These are phyloP conservation scores for Suillus subalutaceus DNA, from an alignment of 768 basidiomycete genomes.

Conservation along the genomic window DNA sequence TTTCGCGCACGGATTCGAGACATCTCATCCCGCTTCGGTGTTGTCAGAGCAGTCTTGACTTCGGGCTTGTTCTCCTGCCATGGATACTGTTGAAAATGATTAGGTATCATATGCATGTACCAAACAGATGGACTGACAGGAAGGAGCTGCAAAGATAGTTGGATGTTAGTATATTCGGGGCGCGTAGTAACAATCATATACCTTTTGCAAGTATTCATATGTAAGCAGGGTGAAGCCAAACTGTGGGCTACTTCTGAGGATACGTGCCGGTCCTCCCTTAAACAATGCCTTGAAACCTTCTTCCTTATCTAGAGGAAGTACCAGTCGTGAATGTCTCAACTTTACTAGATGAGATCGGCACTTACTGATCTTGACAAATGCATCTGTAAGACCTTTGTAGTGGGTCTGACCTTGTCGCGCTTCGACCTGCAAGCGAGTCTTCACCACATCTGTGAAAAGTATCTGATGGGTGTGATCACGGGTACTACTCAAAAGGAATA, in stretches of 20 bases:
- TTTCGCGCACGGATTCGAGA: constrained; percentile 90
- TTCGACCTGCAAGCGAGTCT: constrained; percentile 95
- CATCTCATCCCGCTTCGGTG: constrained; percentile 75
- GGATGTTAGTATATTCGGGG: background rate
- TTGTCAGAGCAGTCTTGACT: constrained; percentile 69
- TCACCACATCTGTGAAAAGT: constrained; percentile 79
- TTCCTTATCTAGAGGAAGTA: constrained; percentile 64
- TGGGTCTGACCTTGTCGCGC: constrained; percentile 87
- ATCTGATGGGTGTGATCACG: constrained; percentile 19
- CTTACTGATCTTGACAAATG: constrained; percentile 88
- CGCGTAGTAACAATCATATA: constrained; percentile 32
- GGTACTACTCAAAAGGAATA: constrained; percentile 13
- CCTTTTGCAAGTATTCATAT: constrained; percentile 73
- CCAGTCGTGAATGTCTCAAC: constrained; percentile 14
- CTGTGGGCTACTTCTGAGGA: constrained; percentile 87
- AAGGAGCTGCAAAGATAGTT: constrained; percentile 29
- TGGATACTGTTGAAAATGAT: constrained; percentile 62
- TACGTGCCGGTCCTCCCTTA: constrained; percentile 89
- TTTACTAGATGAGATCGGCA: constrained; percentile 20
- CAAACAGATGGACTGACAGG: constrained; percentile 27
- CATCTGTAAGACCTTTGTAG: constrained; percentile 90
- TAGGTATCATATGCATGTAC: constrained; percentile 3
- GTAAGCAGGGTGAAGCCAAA: constrained; percentile 93
- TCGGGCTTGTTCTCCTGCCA: constrained; percentile 70
- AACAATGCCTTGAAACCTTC: constrained; percentile 89